Evolutionary conservation across 2,329 filamentous ascomycete genomes (phyloP), one percentile per base, ranked within the genome.

Genomic region (Colletotrichum tropicicola): DNA sequence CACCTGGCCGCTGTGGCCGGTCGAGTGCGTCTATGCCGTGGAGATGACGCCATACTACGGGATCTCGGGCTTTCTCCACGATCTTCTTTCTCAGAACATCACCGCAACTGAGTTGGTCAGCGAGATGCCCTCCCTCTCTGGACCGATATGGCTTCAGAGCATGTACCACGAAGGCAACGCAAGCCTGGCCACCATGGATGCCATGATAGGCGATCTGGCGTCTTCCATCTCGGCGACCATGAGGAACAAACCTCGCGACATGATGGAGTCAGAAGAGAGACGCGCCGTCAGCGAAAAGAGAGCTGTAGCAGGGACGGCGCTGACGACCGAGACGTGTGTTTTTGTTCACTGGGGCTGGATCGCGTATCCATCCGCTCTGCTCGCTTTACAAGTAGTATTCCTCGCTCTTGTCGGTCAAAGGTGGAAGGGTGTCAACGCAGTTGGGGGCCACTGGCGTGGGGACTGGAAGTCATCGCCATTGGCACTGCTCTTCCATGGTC

Each of bases 401-500:
- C 28, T 21, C 17, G 28, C 13, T 5, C 9, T 53, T 5, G 49
- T 53, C 6, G 49, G 43, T 10, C 23, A 23, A 23, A 55, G 35
- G 10, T 44, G 19, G 13, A 17, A 8, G 21, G 19, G 32, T 15
- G 32, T 13, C 32, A n/a, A n/a, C n/a, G n/a, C n/a, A n/a, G n/a
- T n/a, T n/a, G 19, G 49, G 6, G 32, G 28, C 19, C 49, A 12
- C 5, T 21, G 28, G 30, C 19, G n/a, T 6, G 30, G 6, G 17
- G 49, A 17, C 13, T 53, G 49, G 49, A 53, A 53, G 49, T 53
- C 49, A 4, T 53, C 49, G 32, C 49, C 49, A 7, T 12, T 53
- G 49, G 32, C 49, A 2, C 25, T 53, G 28, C 32, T 53, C 9
- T 53, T 53, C 17, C 49, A 53, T n/a, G 49, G 49, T 4, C 21